Conservation (phyloP, 495 filamentous ascomycete species). For the Lophiotrema nucula region DNA sequence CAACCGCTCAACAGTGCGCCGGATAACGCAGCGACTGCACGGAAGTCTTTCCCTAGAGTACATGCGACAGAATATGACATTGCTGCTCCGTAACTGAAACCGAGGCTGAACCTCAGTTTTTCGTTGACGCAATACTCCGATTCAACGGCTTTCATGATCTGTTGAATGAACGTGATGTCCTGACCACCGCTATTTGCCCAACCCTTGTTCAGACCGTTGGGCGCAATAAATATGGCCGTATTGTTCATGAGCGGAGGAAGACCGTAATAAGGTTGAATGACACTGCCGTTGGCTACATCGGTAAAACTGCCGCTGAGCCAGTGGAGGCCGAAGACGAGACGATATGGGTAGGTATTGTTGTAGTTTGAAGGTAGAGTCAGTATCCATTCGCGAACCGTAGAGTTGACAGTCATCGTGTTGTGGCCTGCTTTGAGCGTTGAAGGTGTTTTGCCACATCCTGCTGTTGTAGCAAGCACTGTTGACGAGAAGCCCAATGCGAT, state of each 20-base stretch:
- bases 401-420: slow-evolving; percentile 34
- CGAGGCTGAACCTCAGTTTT: slow-evolving; percentile 48
- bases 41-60: slow-evolving; percentile 43
- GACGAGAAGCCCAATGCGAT: not conserved
- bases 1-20: slow-evolving; percentile 47
- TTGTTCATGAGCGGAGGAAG: slow-evolving; percentile 42
- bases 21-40: slow-evolving; percentile 48
- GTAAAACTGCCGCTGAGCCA: slow-evolving; percentile 43
- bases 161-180: slow-evolving; percentile 47
- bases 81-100: slow-evolving; percentile 52
- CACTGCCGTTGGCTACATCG: slow-evolving; percentile 36
- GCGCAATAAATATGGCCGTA: slow-evolving; percentile 45
- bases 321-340: slow-evolving; percentile 47
- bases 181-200: slow-evolving; percentile 48
- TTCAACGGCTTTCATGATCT: slow-evolving; percentile 43
- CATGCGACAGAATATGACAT: slow-evolving; percentile 52
- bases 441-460: slow-evolving; percentile 45
- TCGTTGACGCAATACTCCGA: slow-evolving; percentile 48
- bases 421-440: slow-evolving; percentile 39
- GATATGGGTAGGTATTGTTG: slow-evolving; percentile 42
- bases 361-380: slow-evolving; percentile 46
- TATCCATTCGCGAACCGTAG: slow-evolving; percentile 37
- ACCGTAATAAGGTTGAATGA: slow-evolving; percentile 43
- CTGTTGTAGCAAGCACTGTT: slow-evolving; percentile 25
- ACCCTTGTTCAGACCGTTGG: slow-evolving; percentile 46